Evolutionary conservation across 2,329 filamentous ascomycete genomes (phyloP), one percentile per base, ranked within the genome.

Genomic region (Dryadomyces sulphureus): DNA sequence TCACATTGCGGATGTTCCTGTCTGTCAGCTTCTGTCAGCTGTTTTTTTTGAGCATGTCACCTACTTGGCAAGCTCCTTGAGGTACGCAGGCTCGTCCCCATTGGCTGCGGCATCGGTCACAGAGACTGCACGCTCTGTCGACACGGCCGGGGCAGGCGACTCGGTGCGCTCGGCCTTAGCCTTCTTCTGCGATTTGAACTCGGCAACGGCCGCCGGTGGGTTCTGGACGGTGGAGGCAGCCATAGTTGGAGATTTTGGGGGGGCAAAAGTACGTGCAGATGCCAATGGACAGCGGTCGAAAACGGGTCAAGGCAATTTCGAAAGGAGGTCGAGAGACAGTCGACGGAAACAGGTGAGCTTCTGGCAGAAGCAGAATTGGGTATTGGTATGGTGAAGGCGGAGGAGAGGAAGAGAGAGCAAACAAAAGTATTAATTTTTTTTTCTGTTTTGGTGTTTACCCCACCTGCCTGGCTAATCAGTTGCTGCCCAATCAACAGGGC

Each of bases 61-160:
- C 27, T 68, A 94, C 89, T 94, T 95, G 60, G 90, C 79, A 43
- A 96, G 72, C 62, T 96, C 90, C 60, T 80, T 87, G 60, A 95
- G 74, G 65, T 90, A 88, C 35, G 79, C 70, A 57, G 77, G 88
- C 61, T 95, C 89, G 51, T 85, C 79, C 43, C 66, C 63, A 49
- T 43, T 49, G 69, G n/a, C n/a, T n/a, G n/a, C n/a, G n/a, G 69
- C 78, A 49, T 67, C 64, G 47, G 66, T 59, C 25, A 71, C 62
- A 7, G 68, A 65, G 52, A 60, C 62, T 50, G 69, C 62, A 63
- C 72, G 71, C 49, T 72, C 69, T 41, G 67, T 50, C 24, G 71
- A 66, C 48, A 65, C 17, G 32, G 70, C 68, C 36, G 71, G 67
- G 22, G 75, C 70, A 47, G 73, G 69, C 38, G 75, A 77, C 48